These are phyloP conservation scores for Boletus barrowsii DNA, from an alignment of 768 basidiomycete genomes.

Conservation along the genomic window DNA sequence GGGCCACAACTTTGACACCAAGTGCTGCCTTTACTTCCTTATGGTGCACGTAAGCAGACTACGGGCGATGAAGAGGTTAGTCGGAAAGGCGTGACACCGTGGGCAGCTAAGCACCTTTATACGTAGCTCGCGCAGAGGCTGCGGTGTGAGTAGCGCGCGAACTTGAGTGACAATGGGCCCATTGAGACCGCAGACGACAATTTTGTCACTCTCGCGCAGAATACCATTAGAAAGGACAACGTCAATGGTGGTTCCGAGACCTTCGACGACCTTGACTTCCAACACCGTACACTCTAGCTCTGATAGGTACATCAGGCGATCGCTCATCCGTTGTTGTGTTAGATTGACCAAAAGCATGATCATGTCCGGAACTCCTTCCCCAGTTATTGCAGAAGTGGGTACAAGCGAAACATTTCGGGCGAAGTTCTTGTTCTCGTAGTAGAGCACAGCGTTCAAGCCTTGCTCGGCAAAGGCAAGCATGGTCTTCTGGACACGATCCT, in stretches of 20 bases:
- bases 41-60: conserved; percentile 97
- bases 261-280: conserved; percentile 98
- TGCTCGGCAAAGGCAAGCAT: conserved; percentile 97
- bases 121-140: conserved; percentile 91
- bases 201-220: conserved; percentile 85
- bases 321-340: conserved; percentile 97
- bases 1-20: conserved; percentile 92
- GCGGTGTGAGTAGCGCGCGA: conserved; percentile 91
- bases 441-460: conserved; percentile 89
- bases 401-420: conserved; percentile 93
- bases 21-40: conserved; percentile 96
- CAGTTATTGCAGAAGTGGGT: conserved; percentile 96
- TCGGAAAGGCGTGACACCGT: neutral
- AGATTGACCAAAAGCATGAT: conserved; percentile 97
- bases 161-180: conserved; percentile 96
- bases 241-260: conserved; percentile 96
- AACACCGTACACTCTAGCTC: conserved; percentile 97
- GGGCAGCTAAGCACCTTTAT: conserved; percentile 65
- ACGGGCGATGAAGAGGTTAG: conserved; percentile 6
- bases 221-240: conserved; percentile 95
- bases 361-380: conserved; percentile 99
- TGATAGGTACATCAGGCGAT: conserved; percentile 95
- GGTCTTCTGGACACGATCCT: conserved; percentile 80
- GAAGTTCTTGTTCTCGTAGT: conserved; percentile 97
- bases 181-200: conserved; percentile 95